Evolutionary conservation across 1,139 yeast species (phyloP).

Genomic region (Spathaspora sp.): DNA sequence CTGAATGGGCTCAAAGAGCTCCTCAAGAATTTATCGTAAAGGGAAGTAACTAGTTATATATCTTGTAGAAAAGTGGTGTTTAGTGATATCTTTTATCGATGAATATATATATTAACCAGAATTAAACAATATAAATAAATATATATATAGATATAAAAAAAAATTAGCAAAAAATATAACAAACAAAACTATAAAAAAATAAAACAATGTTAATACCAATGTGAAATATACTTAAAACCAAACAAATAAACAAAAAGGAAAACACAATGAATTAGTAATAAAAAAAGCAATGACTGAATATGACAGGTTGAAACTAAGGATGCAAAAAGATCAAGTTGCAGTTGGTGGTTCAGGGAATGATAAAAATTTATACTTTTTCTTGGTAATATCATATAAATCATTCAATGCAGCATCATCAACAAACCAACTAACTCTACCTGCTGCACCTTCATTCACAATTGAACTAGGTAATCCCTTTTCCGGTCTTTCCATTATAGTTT

Average conservation of each 20-base stretch:
- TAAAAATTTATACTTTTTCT: conserved; percentile 69
- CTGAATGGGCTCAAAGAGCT: conserved; percentile 57
- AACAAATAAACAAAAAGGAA: background rate
- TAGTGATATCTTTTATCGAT: background rate
- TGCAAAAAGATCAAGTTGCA: conserved; percentile 1
- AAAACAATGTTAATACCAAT: conserved; percentile 1
- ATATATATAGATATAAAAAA: background rate
- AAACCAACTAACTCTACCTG: conserved; percentile 96
- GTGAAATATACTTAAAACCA: conserved; percentile 1
- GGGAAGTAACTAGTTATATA: conserved; percentile 8
- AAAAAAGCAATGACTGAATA: conserved; percentile 1
- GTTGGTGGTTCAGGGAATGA: conserved; percentile 23
- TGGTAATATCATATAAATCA: conserved; percentile 72
- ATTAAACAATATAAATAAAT: conserved; percentile 1
- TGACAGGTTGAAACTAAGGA: background rate
- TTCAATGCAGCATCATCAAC: conserved; percentile 94
- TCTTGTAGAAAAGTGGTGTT: background rate
- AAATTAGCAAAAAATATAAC: background rate
- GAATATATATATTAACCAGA: background rate
- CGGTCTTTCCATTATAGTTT: conserved; percentile 94
- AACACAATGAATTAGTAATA: background rate
- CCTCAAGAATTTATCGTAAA: conserved; percentile 35
- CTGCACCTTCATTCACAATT: conserved; percentile 93
- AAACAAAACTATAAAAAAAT: background rate
- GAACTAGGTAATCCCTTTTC: conserved; percentile 95